phyloP scores from a whole-genome alignment of 2,329 filamentous ascomycete genomes.

The Acrocalymma vagum region DNA sequence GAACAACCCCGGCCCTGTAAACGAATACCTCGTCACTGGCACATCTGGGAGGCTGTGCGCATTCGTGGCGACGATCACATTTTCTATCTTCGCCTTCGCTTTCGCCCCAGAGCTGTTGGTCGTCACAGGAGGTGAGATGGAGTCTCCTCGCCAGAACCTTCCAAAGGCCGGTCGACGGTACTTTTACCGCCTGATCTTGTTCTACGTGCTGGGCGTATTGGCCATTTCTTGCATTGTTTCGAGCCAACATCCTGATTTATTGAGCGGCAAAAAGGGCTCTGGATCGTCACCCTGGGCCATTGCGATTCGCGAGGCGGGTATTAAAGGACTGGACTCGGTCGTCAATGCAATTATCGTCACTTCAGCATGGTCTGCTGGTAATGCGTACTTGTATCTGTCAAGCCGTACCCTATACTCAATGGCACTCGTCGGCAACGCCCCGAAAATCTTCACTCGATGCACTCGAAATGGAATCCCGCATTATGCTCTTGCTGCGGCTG shows the following conservation, averaged over 20 bases:
- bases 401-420: conserved; percentile 33
- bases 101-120: conserved; percentile 62
- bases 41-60: conserved; percentile 66
- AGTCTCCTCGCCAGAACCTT: conserved; percentile 71
- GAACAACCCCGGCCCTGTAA: conserved; percentile 71
- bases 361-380: conserved; percentile 35
- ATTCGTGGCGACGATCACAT: conserved; percentile 51
- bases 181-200: conserved; percentile 56
- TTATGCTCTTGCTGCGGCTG: conserved; percentile 69
- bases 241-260: conserved; percentile 50
- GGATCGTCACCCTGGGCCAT: conserved; percentile 63
- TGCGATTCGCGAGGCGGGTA: conserved; percentile 56
- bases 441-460: conserved; percentile 30
- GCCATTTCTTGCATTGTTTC: conserved; percentile 66
- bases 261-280: conserved; percentile 41
- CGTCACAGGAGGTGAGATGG: conserved; percentile 71
- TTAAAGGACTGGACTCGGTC: conserved; percentile 41
- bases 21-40: conserved; percentile 69
- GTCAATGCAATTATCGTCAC: conserved; percentile 35
- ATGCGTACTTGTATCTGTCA: conserved; percentile 34
- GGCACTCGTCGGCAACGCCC: conserved; percentile 30
- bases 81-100: conserved; percentile 49
- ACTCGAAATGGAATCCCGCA: conserved; percentile 74
- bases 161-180: conserved; percentile 62
- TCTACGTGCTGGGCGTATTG: conserved; percentile 57